Conservation (phyloP, 2,329 filamentous ascomycete genomes). For the Fusarium robinianum region DNA sequence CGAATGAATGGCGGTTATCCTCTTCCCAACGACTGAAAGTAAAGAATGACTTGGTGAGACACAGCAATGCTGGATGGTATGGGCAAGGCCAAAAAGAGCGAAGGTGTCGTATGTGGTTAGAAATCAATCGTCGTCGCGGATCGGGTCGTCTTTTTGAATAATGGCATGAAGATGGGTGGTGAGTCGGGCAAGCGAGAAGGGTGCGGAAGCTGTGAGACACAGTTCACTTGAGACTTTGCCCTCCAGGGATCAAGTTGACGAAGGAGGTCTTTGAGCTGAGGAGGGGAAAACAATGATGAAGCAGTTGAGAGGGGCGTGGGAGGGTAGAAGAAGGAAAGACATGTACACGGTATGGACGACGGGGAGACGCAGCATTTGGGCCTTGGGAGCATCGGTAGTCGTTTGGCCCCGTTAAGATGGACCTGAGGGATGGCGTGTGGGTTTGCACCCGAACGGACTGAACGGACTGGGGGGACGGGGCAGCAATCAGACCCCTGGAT, state of each 20-base stretch:
- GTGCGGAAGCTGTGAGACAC: slow-evolving; percentile 42
- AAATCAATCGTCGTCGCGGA: slow-evolving; percentile 23
- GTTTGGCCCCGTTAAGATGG: slow-evolving; percentile 36
- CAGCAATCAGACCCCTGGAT: slow-evolving; percentile 35
- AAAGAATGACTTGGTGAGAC: slow-evolving; percentile 33
- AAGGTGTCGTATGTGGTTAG: slow-evolving; percentile 23
- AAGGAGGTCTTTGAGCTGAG: slow-evolving; percentile 39
- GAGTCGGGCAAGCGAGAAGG: slow-evolving; percentile 39
- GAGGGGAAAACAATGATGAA: slow-evolving; percentile 34
- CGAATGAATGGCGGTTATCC: slow-evolving; percentile 22
- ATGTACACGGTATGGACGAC: slow-evolving; percentile 27
- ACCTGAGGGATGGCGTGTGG: slow-evolving; percentile 40
- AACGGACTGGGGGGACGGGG: slow-evolving; percentile 34
- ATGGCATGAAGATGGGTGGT: slow-evolving; percentile 23
- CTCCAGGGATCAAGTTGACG: slow-evolving; percentile 41
- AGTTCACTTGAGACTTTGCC: slow-evolving; percentile 38
- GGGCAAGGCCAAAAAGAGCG: slow-evolving; percentile 26
- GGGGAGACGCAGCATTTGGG: slow-evolving; percentile 21
- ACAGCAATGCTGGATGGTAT: slow-evolving; percentile 17
- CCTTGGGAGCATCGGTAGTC: slow-evolving; percentile 35
- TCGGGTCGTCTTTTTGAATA: slow-evolving; percentile 38
- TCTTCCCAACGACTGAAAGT: slow-evolving; percentile 14
- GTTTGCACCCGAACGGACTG: slow-evolving; percentile 34
- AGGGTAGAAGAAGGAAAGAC: slow-evolving; percentile 46
- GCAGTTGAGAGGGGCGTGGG: slow-evolving; percentile 40